Conservation (phyloP, 2,329 filamentous ascomycete species). For the Colletotrichum navitas region DNA sequence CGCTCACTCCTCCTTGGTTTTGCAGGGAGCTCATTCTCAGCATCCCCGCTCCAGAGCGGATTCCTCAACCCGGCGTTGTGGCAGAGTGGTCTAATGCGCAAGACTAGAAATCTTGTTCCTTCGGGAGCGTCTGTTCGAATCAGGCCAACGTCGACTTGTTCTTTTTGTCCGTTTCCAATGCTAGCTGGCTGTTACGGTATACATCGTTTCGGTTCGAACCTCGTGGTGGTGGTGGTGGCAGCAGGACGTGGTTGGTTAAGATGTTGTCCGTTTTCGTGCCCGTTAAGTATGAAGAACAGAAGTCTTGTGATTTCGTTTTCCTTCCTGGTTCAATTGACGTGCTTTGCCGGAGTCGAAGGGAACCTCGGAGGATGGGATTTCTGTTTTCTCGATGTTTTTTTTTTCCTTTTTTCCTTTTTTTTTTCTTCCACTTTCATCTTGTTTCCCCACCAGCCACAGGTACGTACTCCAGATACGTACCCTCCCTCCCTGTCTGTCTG, state of each 20-base stretch:
- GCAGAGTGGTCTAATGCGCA: conserved; percentile 42
- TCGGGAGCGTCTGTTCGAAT: conserved; percentile 42
- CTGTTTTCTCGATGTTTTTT: background rate
- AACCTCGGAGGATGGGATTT: background rate
- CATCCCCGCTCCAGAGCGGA: conserved; percentile 4
- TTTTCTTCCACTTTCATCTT: too few relatives aligned
- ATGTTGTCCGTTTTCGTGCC: background rate
- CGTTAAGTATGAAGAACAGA: background rate
- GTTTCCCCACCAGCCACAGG: too few relatives aligned
- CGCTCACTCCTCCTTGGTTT: background rate
- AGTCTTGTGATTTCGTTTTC: background rate
- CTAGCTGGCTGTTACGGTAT: too few relatives aligned
- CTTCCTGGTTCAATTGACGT: background rate
- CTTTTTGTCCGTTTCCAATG: conserved; percentile 4
- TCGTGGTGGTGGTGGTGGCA: too few relatives aligned
- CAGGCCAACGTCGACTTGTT: conserved; percentile 33
- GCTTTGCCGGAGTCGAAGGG: background rate
- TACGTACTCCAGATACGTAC: background rate
- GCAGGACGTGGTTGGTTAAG: too few relatives aligned
- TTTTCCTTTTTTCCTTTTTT: background rate
- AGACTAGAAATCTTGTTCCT: conserved; percentile 43
- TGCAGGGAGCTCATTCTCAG: rapidly evolving
- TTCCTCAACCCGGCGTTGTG: conserved; percentile 30
- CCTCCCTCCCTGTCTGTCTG: background rate
- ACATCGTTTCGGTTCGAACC: too few relatives aligned